A percentile compares a stretch with the other conserved stretches of the same genome.
Conservation (phyloP, 768 basidiomycete genomes). For the Flagelloscypha sp. region DNA sequence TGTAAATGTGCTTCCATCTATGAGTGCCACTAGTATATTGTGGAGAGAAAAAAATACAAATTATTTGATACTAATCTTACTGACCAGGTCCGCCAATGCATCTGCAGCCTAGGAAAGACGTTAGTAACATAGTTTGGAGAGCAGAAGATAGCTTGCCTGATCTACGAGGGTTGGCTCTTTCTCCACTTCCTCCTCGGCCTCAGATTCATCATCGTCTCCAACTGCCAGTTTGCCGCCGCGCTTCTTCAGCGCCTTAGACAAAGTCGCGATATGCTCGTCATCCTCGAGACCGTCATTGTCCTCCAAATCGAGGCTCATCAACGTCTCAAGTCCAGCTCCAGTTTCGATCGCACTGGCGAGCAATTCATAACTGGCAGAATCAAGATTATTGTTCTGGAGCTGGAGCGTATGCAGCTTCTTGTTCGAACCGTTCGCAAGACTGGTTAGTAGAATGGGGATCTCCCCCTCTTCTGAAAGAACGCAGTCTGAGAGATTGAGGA, state of each 20-base stretch:
- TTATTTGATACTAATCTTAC: too few species aligned
- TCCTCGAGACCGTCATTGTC: constrained; percentile 86
- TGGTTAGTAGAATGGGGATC: constrained; percentile 53
- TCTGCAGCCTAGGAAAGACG: too few species aligned
- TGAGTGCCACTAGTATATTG: too few species aligned
- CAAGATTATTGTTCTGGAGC: constrained; percentile 90
- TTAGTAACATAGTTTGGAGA: too few species aligned
- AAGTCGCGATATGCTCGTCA: constrained; percentile 49
- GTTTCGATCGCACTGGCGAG: constrained; percentile 59
- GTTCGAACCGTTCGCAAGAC: constrained; percentile 62
- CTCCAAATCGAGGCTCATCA: constrained; percentile 76
- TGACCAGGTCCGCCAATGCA: too few species aligned
- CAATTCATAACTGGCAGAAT: constrained; percentile 54
- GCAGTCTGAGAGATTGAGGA: constrained; percentile 91
- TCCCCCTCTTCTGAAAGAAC: constrained; percentile 79
- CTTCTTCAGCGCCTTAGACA: constrained; percentile 47
- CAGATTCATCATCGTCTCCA: constrained; percentile 76
- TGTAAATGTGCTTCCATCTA: too few species aligned
- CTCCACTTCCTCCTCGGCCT: constrained; percentile 57
- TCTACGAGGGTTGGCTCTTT: too few species aligned
- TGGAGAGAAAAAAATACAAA: too few species aligned
- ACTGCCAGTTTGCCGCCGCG: constrained; percentile 61
- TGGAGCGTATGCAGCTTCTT: constrained; percentile 66
- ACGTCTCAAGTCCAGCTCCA: constrained; percentile 34
- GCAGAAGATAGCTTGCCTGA: too few species aligned